Evolutionary conservation across 495 filamentous ascomycete species (phyloP).

Genomic region (Aspergillus cavernicola): DNA sequence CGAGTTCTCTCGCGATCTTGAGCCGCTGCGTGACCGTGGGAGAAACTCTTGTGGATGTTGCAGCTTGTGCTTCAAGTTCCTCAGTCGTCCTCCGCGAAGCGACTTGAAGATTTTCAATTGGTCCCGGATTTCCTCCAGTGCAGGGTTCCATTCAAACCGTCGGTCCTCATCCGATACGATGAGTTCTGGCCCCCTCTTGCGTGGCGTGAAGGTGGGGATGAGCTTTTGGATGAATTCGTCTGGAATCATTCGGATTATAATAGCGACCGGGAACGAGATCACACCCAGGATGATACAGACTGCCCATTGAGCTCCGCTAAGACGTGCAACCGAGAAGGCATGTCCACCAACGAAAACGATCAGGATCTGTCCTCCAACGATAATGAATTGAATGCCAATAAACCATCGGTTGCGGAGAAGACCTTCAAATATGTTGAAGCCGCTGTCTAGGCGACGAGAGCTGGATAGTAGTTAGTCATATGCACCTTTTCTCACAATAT

Average conservation of each 20-base stretch:
- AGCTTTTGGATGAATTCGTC: conserved; percentile 58
- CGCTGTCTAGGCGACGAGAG: conserved; percentile 82
- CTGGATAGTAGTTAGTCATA: conserved; percentile 21
- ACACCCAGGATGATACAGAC: conserved; percentile 68
- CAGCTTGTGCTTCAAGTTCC: conserved; percentile 79
- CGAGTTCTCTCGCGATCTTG: conserved; percentile 69
- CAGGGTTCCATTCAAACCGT: conserved; percentile 60
- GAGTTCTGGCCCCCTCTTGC: conserved; percentile 47
- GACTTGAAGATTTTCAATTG: conserved; percentile 73
- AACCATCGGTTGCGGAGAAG: conserved; percentile 78
- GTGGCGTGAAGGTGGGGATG: conserved; percentile 49
- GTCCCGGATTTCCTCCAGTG: conserved; percentile 66
- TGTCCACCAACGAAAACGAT: conserved; percentile 74
- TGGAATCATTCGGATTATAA: conserved; percentile 71
- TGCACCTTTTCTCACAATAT: background rate
- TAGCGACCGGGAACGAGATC: conserved; percentile 66
- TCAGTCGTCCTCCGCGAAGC: conserved; percentile 79
- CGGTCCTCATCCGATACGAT: conserved; percentile 73
- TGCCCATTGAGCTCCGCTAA: conserved; percentile 69
- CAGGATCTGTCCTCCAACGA: conserved; percentile 75
- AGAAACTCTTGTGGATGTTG: conserved; percentile 75
- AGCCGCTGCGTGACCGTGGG: conserved; percentile 67
- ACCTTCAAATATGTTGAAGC: conserved; percentile 86
- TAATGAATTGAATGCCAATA: conserved; percentile 74
- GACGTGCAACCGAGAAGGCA: conserved; percentile 60